phyloP scores from a whole-genome alignment of 352 stramenopile genomes.

The Globisporangium nunn region DNA sequence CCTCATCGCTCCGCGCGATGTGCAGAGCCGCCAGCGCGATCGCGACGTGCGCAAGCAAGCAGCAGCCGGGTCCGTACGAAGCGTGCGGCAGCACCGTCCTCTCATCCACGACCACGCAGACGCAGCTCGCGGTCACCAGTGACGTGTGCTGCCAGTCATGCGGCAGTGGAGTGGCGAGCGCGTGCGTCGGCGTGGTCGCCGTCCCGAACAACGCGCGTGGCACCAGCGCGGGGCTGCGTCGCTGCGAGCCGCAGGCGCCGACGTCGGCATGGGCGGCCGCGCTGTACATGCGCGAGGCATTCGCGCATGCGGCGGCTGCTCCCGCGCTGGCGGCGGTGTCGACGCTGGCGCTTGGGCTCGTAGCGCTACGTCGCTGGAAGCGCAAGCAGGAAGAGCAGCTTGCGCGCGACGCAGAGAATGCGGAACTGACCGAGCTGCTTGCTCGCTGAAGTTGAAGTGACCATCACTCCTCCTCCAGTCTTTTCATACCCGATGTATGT shows the following conservation, averaged over 20 bases:
- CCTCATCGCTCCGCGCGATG: neutral
- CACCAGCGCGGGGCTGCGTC: neutral
- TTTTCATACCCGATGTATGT: neutral
- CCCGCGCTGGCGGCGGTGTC: neutral
- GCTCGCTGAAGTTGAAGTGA: neutral
- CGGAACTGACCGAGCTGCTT: neutral
- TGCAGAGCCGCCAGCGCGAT: neutral
- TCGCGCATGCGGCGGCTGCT: neutral
- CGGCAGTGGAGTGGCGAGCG: neutral
- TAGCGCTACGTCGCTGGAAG: neutral
- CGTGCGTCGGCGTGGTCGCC: constrained; percentile 1
- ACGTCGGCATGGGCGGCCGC: neutral
- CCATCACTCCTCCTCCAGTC: neutral
- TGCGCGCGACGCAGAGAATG: neutral
- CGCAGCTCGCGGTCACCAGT: neutral
- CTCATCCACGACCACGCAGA: constrained; percentile 1
- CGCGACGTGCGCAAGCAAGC: neutral
- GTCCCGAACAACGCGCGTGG: neutral
- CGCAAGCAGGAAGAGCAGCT: neutral
- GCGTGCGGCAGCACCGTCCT: constrained; percentile 4
- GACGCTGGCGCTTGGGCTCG: neutral
- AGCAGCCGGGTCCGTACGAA: constrained; percentile 1
- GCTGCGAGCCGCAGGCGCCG: constrained; percentile 6
- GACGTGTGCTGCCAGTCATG: constrained; percentile 10
- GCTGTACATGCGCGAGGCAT: neutral